Conservation (phyloP, 495 filamentous ascomycete genomes). For the Daldinia vernicosa region DNA sequence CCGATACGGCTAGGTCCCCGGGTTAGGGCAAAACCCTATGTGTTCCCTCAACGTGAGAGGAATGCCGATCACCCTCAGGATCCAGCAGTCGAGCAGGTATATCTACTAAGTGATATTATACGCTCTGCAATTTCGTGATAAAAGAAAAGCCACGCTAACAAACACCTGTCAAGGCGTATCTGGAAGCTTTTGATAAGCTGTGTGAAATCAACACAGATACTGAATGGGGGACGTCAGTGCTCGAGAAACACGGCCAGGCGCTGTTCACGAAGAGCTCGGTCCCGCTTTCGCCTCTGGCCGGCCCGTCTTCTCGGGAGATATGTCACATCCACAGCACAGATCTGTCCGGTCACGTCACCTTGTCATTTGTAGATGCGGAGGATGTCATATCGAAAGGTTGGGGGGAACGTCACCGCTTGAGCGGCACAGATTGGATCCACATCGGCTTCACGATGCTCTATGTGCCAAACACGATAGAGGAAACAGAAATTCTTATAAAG, state of each 20-base stretch:
- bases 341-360: conserved; percentile 73
- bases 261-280: conserved; percentile 64
- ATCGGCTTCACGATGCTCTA: conserved; percentile 37
- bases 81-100: conserved; percentile 20
- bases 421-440: conserved; percentile 58
- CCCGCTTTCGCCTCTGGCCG: conserved; percentile 57
- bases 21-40: conserved; percentile 26
- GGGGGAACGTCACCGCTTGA: conserved; percentile 83
- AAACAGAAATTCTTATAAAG: conserved; percentile 16
- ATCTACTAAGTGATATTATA: not conserved
- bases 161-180: conserved; percentile 18
- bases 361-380: conserved; percentile 79
- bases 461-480: conserved; percentile 33
- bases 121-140: not conserved
- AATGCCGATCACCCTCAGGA: conserved; percentile 29
- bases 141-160: not conserved
- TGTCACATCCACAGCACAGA: conserved; percentile 79
- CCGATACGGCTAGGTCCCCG: conserved; percentile 29
- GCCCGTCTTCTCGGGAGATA: conserved; percentile 73
- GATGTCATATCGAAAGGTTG: conserved; percentile 82
- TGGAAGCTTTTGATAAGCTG: conserved; percentile 59
- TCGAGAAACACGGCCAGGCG: conserved; percentile 79
- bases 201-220: conserved; percentile 55
- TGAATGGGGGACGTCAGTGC: conserved; percentile 64
- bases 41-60: conserved; percentile 37